phyloP scores from a whole-genome alignment of 1,284 basidiomycete species.

The Phellinidium pouzarii region DNA sequence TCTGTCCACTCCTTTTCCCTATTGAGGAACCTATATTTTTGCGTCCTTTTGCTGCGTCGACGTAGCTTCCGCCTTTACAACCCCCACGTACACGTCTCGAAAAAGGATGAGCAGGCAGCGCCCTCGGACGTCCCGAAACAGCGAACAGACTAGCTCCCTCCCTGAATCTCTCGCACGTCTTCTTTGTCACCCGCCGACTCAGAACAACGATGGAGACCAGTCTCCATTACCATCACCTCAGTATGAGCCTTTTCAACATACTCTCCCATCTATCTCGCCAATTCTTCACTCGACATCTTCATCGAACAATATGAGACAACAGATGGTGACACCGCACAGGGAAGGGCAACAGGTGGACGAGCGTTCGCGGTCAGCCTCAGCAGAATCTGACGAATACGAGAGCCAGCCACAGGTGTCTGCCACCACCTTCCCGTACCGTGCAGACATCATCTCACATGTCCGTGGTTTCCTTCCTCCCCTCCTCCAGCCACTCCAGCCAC shows the following conservation, averaged over 20 bases:
- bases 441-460: background rate
- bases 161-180: conserved; percentile 4
- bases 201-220: background rate
- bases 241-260: background rate
- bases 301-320: background rate
- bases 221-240: background rate
- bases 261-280: conserved; percentile 3
- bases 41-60: conserved; percentile 9
- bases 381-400: background rate
- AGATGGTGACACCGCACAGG: background rate
- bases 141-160: conserved; percentile 3
- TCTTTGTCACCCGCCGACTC: background rate
- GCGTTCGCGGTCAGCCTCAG: conserved; percentile 4
- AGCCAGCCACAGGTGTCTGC: background rate
- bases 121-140: conserved; percentile 3
- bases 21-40: conserved; percentile 6
- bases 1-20: conserved; percentile 11
- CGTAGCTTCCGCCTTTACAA: conserved; percentile 12
- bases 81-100: background rate
- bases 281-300: background rate
- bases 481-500: background rate
- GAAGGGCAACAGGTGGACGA: background rate
- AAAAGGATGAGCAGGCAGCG: conserved; percentile 10
- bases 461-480: background rate
- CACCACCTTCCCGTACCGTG: background rate